Evolutionary conservation across 2,329 filamentous ascomycete species (phyloP), one percentile per base, ranked within the genome.

Genomic region (Arthrinium phaeospermum): DNA sequence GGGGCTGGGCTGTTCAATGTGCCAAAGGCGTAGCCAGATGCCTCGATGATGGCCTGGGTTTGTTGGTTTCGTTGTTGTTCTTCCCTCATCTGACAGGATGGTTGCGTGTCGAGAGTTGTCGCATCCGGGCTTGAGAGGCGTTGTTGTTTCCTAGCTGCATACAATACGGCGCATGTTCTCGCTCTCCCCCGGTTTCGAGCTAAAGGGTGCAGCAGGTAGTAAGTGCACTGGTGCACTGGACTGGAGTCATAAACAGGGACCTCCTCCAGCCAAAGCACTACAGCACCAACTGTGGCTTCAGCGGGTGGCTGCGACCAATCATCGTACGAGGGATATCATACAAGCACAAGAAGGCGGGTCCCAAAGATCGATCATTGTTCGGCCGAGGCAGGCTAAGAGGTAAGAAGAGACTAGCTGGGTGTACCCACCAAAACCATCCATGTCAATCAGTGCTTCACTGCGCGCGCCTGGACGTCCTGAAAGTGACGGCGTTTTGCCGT

Each of bases 251-350:
- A 41, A 64, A 41, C 57, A 64, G 57, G 57, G 57, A 61, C 57
- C 57, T 64, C 34, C 57, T 41, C 57, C 34, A 64, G 57, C 57
- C 34, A 41, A 41, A 37, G 57, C n/a, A 37, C 30, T 37, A 41
- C 57, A 64, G 57, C 34, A 64, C 57, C 37, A 64, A 19, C 57
- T 64, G 57, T 64, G 57, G 57, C 57, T 64, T 64, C 57, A 30
- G 57, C 30, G 7, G 57, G 57, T 64, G 57, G 57, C 57, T 64
- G 57, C 30, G n/a, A 13, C 57, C 57, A 64, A 64, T 64, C 57
- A 64, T 22, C 34, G 10, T 41, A 41, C 57, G 34, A 64, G 30
- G 19, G 27, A 37, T 22, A 22, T 10, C 45, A 22, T 47, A 47
- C 16, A 19, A 22, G 6, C 37, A 22, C 3, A 30, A 61, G 30